Percentiles rank a stretch among this genome's conserved stretches.
phyloP scores from a whole-genome alignment of 768 basidiomycete genomes.

The Mycena maculata region DNA sequence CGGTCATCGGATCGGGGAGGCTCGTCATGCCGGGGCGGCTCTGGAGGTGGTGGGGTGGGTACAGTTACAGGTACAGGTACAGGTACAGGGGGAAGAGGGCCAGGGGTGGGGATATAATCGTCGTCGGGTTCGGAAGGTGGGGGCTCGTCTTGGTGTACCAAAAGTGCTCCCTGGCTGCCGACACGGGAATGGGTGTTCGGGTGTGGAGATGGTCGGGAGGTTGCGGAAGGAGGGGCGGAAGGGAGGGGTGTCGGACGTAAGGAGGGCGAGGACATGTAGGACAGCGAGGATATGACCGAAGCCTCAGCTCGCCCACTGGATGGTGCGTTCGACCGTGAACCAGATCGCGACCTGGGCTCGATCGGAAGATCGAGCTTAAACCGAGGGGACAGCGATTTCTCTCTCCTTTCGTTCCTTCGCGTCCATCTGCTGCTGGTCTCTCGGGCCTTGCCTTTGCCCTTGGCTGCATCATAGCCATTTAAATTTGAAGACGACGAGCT shows the following conservation, averaged over 20 bases:
- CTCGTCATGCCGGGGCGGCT: slow-evolving; percentile 22
- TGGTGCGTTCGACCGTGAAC: slow-evolving; percentile 22
- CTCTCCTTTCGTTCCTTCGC: slow-evolving; percentile 35
- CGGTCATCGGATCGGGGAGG: slow-evolving; percentile 35
- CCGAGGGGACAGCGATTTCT: slow-evolving; percentile 29
- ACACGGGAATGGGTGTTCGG: slow-evolving; percentile 34
- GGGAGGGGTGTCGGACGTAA: slow-evolving; percentile 25
- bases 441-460: slow-evolving; percentile 53
- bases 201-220: slow-evolving; percentile 10
- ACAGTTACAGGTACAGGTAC: not conserved
- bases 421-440: slow-evolving; percentile 50
- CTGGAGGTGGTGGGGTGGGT: slow-evolving; percentile 10
- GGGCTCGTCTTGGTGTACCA: slow-evolving; percentile 12
- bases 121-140: slow-evolving; percentile 21
- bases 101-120: not conserved
- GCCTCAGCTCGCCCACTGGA: slow-evolving; percentile 15
- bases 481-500: slow-evolving; percentile 43
- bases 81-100: slow-evolving; percentile 3
- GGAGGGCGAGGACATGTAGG: slow-evolving; percentile 39
- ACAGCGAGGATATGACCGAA: slow-evolving; percentile 38
- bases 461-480: slow-evolving; percentile 39
- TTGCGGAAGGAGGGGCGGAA: slow-evolving; percentile 26
- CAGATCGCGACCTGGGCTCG: slow-evolving; percentile 39
- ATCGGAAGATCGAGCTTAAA: slow-evolving; percentile 50
- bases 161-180: slow-evolving; percentile 28